Evolutionary conservation across 345 rosid genomes (phyloP), one percentile per base, ranked within the genome.

Genomic region (Syzygium grande): DNA sequence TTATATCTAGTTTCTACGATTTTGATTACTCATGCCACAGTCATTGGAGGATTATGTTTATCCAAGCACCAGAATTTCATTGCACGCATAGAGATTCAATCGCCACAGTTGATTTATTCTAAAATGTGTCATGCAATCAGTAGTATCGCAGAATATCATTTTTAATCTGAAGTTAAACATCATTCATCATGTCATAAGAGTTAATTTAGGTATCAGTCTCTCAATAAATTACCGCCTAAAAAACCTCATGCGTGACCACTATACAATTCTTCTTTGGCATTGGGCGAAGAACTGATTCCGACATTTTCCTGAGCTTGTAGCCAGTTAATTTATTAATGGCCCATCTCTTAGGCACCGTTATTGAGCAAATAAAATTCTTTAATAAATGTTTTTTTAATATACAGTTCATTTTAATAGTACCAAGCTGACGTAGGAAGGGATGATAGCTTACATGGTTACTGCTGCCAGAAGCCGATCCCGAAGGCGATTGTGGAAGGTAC

Each of bases 401-500:
- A 68, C 46, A 17, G 13, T 41, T 68, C 46, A 12, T 34, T 68
- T 34, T 17, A 9, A 68, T 34, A 8, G 80, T 23, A 68, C 80
- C 80, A 34, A 68, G 80, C 80, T 6, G 12, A 52, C 53, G 23
- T 49, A 63, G 61, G 63, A 58, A 54, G 41, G 9, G 27, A 2
- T 9, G 16, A 84, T 34, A 73, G 49, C 95, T 93, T 92, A 94
- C 96, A 59, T 84, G 88, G 92, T 88, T 92, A 79, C 61, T 90
- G 92, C 92, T 90, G 88, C 95, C 95, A 16, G 97, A 93, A 89
- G 91, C 87, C 23, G 98, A 91, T 59, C 94, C 93, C 19, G 90
- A 85, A 61, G 96, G 91, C 34, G 99, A 92, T 83, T 93, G 93
- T 88, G 99, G 99, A 84, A 96, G 90, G 92, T 96, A 96, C 95